These are phyloP conservation scores for Colletotrichum sp. DNA, from an alignment of 2,329 filamentous ascomycete species.

Conservation along the genomic window DNA sequence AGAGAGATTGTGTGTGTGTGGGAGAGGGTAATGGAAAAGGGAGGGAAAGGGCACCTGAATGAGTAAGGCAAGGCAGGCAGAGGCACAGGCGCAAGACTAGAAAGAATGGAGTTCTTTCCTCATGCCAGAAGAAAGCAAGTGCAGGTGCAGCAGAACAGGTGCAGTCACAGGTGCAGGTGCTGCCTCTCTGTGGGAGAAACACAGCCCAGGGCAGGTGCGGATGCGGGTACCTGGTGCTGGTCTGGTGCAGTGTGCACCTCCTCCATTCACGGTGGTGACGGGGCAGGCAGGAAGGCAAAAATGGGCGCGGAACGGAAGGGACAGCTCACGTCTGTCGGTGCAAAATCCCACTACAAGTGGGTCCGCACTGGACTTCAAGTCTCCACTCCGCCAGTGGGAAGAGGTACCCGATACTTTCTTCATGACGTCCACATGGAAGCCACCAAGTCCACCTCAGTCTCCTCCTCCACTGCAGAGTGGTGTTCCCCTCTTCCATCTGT, in stretches of 20 bases:
- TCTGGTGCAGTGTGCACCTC: background rate
- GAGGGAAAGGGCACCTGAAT: background rate
- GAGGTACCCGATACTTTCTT: background rate
- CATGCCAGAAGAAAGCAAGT: background rate
- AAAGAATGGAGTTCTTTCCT: background rate
- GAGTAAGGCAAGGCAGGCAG: background rate
- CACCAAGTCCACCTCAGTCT: background rate
- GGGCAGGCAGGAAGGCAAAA: conserved; percentile 15
- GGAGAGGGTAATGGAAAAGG: background rate
- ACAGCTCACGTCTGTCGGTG: conserved; percentile 23
- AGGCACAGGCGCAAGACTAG: background rate
- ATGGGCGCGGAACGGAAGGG: conserved; percentile 23
- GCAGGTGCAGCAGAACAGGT: background rate
- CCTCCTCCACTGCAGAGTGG: background rate
- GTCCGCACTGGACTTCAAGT: conserved; percentile 22
- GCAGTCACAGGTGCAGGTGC: background rate
- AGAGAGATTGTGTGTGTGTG: background rate
- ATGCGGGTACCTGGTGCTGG: background rate
- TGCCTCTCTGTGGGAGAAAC: background rate
- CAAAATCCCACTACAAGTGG: conserved; percentile 26
- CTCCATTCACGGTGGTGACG: conserved; percentile 4
- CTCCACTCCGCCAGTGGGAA: background rate
- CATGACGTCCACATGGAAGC: conserved; percentile 11
- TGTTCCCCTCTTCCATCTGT: background rate
- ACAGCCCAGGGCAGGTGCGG: background rate